Base-by-base conservation (phyloP, 257 asterid species). In the Lithospermum erythrorhizon region DNA sequence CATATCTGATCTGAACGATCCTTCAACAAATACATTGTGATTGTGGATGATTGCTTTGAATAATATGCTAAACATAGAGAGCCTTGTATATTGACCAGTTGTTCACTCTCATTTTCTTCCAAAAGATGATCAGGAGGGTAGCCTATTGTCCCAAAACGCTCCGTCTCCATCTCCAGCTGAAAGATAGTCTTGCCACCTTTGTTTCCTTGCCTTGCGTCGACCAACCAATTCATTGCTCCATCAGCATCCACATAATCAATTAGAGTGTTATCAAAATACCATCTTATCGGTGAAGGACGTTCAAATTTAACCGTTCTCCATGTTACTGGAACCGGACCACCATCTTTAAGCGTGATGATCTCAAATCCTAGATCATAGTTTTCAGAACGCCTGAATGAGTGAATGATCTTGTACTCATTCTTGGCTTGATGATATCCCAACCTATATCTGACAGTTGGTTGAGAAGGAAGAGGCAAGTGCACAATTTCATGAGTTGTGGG, bases 401-500 rank as follows among this genome's bases (percentile, higher is more conserved):
- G 32, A 20, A 61, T 23, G 22, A 61, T 61, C 54, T 61, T 61
- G 13, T 61, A 61, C 19, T 61, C 54, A 20, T 61, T 61, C 27
- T 15, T 61, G 53, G 53, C 24, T 1, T 11, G 65, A 16, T 19
- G 55, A 61, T 61, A 61, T 21, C 65, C 65, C 53, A 37, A 21
- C 16, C 15, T 37, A 29, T 37, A 47, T 17, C 55, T 47, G 32
- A 61, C 24, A 14, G 53, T 19, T 11, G 19, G 18, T 10, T 37
- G 35, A 11, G 55, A 45, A 37, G 53, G 55, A 47, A 37, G 55
- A 61, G 65, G 55, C 9, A 61, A 20, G 32, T 61, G 53, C 10
- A 61, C 65, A 61, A 20, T 37, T 47, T 61, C 65, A 20, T 29
- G 51, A 47, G 65, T 61, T 19, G 65, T 61, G 6, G 65, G 55